These are phyloP conservation scores for Diutina catenulata DNA, from an alignment of 1,139 yeast genomes.

Conservation along the genomic window DNA sequence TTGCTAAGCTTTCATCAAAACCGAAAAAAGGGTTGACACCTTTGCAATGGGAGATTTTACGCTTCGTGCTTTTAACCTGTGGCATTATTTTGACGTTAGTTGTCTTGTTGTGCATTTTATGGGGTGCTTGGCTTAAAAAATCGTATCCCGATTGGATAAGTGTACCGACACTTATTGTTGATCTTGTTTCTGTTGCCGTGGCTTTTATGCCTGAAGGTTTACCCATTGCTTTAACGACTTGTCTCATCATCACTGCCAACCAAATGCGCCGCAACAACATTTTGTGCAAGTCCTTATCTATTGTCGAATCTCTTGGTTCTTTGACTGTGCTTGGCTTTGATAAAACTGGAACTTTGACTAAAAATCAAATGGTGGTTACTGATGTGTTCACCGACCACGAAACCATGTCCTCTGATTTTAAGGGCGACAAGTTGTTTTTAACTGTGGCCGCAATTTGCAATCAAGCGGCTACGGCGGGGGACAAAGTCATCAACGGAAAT, in stretches of 20 bases:
- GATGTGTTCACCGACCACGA: no score
- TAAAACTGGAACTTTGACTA: constrained; percentile 26
- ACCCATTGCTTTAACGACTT: constrained; percentile 24
- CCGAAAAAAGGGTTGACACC: constrained; percentile 22
- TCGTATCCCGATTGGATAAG: constrained; percentile 22
- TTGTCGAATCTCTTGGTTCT: constrained; percentile 24
- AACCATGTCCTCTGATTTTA: no score
- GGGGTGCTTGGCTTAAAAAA: constrained; percentile 33
- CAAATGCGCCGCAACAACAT: constrained; percentile 19
- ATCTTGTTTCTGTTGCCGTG: constrained; percentile 22
- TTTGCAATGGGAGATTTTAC: constrained; percentile 19
- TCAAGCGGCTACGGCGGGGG: constrained; percentile 19
- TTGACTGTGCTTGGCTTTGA: constrained; percentile 24
- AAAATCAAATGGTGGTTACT: constrained; percentile 22
- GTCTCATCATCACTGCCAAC: constrained; percentile 20
- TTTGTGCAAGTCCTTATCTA: constrained; percentile 20
- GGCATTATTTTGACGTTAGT: constrained; percentile 15
- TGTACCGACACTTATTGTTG: constrained; percentile 21
- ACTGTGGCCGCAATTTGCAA: constrained; percentile 29
- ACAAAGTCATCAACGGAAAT: constrained; percentile 27
- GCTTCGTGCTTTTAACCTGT: constrained; percentile 17
- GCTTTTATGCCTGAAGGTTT: constrained; percentile 27
- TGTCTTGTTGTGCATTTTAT: constrained; percentile 20
- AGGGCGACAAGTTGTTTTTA: no score
- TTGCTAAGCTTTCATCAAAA: constrained; percentile 20